Percentiles rank a stretch among this genome's conserved stretches.
These are phyloP conservation scores for Serendipita sp. DNA, from an alignment of 768 basidiomycete genomes.

Conservation along the genomic window DNA sequence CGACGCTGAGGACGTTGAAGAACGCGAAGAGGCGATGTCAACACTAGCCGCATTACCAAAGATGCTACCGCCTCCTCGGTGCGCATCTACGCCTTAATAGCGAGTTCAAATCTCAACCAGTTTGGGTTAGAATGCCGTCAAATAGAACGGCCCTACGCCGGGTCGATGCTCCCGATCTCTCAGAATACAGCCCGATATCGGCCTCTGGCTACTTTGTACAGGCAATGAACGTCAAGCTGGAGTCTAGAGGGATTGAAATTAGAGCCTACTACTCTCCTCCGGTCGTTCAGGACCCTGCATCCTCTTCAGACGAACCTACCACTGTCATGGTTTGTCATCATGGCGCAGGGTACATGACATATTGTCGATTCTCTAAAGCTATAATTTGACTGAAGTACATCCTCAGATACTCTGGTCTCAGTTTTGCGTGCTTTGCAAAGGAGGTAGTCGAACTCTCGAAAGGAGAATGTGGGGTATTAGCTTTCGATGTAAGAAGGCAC, in stretches of 20 bases:
- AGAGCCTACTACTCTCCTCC: conserved; percentile 78
- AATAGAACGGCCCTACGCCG: conserved; percentile 25
- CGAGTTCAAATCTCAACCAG: conserved; percentile 12
- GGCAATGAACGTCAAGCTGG: conserved; percentile 62
- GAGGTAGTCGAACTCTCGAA: conserved; percentile 44
- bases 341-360: conserved; percentile 48
- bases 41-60: conserved; percentile 47
- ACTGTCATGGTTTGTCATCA: conserved; percentile 87
- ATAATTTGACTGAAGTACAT: background rate
- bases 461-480: conserved; percentile 66
- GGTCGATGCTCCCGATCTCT: conserved; percentile 14
- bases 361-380: background rate
- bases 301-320: conserved; percentile 13
- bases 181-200: conserved; percentile 62
- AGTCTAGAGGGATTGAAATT: conserved; percentile 43
- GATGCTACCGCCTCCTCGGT: conserved; percentile 26
- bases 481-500: conserved; percentile 74
- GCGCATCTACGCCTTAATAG: conserved; percentile 8
- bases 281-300: conserved; percentile 24
- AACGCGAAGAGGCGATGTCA: conserved; percentile 39
- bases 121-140: conserved; percentile 22
- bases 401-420: conserved; percentile 55
- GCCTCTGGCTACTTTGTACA: conserved; percentile 61
- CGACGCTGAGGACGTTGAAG: conserved; percentile 29
- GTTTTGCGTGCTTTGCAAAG: conserved; percentile 83